A percentile compares a stretch with the other conserved stretches of the same genome.
phyloP scores from a whole-genome alignment of 1,284 basidiomycete genomes.

The Veloboletus limbatus region DNA sequence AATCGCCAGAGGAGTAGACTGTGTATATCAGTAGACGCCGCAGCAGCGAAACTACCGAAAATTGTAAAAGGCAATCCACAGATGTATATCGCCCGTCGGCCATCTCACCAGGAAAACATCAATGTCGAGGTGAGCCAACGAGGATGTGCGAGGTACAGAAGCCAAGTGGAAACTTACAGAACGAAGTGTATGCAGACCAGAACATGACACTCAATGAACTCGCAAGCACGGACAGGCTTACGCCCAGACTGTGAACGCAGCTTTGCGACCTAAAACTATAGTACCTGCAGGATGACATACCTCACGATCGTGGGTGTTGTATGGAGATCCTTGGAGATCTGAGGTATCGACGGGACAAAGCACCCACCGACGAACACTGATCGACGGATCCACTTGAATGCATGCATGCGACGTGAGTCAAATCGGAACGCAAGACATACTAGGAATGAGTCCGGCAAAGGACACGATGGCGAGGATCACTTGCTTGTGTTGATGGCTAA shows the following conservation, averaged over 20 bases:
- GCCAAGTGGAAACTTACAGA: conserved; percentile 22
- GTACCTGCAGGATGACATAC: conserved; percentile 23
- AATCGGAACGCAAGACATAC: conserved; percentile 11
- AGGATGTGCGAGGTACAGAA: not conserved
- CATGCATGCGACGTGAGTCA: not conserved
- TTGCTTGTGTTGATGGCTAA: conserved; percentile 36
- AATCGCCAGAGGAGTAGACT: conserved; percentile 45
- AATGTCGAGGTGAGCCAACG: not conserved
- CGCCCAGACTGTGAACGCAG: conserved; percentile 19
- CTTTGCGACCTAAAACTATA: not conserved
- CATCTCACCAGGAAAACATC: conserved; percentile 30
- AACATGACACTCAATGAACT: conserved; percentile 23
- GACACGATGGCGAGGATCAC: conserved; percentile 43
- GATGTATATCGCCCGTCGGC: conserved; percentile 44
- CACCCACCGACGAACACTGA: conserved; percentile 44
- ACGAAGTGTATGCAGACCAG: conserved; percentile 28
- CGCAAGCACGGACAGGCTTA: conserved; percentile 30
- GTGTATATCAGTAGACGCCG: conserved; percentile 34
- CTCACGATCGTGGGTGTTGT: conserved; percentile 40
- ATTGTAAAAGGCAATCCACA: conserved; percentile 45
- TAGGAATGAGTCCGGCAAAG: conserved; percentile 28
- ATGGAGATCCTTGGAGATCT: conserved; percentile 41
- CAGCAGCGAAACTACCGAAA: conserved; percentile 43
- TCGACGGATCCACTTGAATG: not conserved
- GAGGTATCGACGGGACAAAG: conserved; percentile 48